phyloP scores from a whole-genome alignment of 441 rosid species.

The Pelargonium fulgidum region DNA sequence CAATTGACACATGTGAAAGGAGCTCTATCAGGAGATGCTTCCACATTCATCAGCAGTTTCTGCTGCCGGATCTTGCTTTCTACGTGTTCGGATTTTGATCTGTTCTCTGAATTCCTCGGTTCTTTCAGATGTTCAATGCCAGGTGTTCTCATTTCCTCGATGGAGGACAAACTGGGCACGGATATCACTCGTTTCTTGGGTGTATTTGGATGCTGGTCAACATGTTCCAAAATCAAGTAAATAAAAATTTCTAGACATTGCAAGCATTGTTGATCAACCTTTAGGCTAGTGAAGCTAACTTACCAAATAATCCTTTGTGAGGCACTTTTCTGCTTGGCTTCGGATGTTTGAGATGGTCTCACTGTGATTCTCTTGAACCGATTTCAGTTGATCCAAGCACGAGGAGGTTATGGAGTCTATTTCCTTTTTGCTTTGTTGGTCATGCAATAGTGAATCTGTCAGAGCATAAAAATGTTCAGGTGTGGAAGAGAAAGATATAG shows the following conservation, averaged over 20 bases:
- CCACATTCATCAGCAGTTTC: neutral
- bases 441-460: conserved; percentile 51
- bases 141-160: conserved; percentile 56
- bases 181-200: conserved; percentile 47
- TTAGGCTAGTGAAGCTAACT: neutral
- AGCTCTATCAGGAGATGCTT: conserved; percentile 45
- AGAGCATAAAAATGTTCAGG: neutral
- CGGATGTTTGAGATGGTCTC: conserved; percentile 44
- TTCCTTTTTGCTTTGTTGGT: conserved; percentile 48
- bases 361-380: conserved; percentile 53
- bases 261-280: neutral
- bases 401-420: conserved; percentile 40
- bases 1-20: conserved; percentile 60
- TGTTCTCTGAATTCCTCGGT: conserved; percentile 26
- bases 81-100: conserved; percentile 20
- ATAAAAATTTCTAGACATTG: neutral
- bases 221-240: conserved; percentile 31
- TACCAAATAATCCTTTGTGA: conserved; percentile 70
- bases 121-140: conserved; percentile 20
- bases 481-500: neutral
- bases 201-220: conserved; percentile 41
- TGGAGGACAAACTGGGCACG: conserved; percentile 58
- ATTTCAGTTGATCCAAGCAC: conserved; percentile 48
- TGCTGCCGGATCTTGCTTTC: conserved; percentile 35
- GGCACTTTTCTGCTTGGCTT: conserved; percentile 58